Evolutionary conservation across 1,139 yeast genomes (phyloP).

Genomic region (Ogataea hybrid): DNA sequence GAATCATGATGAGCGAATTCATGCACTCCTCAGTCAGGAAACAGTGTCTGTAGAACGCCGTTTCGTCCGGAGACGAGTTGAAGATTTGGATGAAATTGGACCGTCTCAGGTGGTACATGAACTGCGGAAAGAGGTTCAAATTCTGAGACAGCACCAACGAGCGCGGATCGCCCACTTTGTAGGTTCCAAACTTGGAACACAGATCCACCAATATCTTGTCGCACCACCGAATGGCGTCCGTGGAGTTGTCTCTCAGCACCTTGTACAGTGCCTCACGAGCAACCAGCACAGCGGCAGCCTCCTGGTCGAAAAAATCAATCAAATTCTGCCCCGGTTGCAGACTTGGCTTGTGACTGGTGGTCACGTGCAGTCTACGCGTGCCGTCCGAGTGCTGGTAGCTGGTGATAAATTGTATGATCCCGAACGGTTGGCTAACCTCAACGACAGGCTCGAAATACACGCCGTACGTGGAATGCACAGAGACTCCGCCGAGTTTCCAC

Average conservation of each 20-base stretch:
- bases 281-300: slow-evolving; percentile 60
- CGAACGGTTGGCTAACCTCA: slow-evolving; percentile 33
- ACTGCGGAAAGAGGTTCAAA: slow-evolving; percentile 75
- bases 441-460: slow-evolving; percentile 54
- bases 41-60: slow-evolving; percentile 64
- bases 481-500: slow-evolving; percentile 58
- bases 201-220: slow-evolving; percentile 79
- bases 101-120: slow-evolving; percentile 68
- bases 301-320: slow-evolving; percentile 31
- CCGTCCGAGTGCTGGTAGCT: slow-evolving; percentile 66
- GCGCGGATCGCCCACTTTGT: slow-evolving; percentile 63
- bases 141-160: slow-evolving; percentile 73
- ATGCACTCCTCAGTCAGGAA: slow-evolving; percentile 65
- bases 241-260: slow-evolving; percentile 52
- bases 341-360: slow-evolving; percentile 36
- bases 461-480: slow-evolving; percentile 58
- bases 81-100: slow-evolving; percentile 70
- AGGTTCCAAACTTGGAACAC: slow-evolving; percentile 81
- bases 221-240: slow-evolving; percentile 76
- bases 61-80: slow-evolving; percentile 79
- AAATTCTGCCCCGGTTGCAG: slow-evolving; percentile 29
- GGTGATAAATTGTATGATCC: slow-evolving; percentile 66
- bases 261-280: slow-evolving; percentile 54
- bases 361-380: slow-evolving; percentile 48
- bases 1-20: slow-evolving; percentile 70